Conservation (phyloP, 257 asterid species). For the Ophiorrhiza pumila region DNA sequence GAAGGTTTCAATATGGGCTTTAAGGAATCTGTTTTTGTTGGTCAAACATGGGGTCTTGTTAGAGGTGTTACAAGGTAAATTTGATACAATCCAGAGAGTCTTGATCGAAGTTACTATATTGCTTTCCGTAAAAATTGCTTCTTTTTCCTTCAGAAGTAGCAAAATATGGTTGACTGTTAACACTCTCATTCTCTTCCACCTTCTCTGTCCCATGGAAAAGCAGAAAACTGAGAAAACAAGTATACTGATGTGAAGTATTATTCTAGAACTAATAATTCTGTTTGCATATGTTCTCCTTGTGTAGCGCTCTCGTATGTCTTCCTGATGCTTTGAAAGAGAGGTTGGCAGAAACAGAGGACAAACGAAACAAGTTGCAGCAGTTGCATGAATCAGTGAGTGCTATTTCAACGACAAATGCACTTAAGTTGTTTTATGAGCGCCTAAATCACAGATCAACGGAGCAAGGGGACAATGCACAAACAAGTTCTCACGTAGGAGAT, state of each 20-base stretch:
- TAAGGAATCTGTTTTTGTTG: conserved; percentile 53
- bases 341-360: conserved; percentile 61
- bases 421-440: conserved; percentile 46
- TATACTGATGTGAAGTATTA: neutral
- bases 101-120: too few species aligned
- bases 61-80: conserved; percentile 76
- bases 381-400: conserved; percentile 52
- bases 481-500: conserved; percentile 23
- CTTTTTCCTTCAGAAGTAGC: neutral
- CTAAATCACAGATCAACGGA: conserved; percentile 28
- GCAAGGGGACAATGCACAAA: conserved; percentile 20
- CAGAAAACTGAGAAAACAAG: neutral
- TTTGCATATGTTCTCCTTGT: conserved; percentile 14
- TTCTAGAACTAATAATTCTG: conserved; percentile 1
- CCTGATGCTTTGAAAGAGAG: conserved; percentile 50
- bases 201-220: neutral
- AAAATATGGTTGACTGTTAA: neutral
- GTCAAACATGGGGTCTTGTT: conserved; percentile 69
- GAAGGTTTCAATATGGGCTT: conserved; percentile 84
- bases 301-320: conserved; percentile 61
- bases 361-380: conserved; percentile 39
- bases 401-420: conserved; percentile 52
- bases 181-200: neutral
- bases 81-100: neutral
- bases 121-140: too few species aligned